phyloP scores from a whole-genome alignment of 441 rosid species.

The Macaranga tanarius region DNA sequence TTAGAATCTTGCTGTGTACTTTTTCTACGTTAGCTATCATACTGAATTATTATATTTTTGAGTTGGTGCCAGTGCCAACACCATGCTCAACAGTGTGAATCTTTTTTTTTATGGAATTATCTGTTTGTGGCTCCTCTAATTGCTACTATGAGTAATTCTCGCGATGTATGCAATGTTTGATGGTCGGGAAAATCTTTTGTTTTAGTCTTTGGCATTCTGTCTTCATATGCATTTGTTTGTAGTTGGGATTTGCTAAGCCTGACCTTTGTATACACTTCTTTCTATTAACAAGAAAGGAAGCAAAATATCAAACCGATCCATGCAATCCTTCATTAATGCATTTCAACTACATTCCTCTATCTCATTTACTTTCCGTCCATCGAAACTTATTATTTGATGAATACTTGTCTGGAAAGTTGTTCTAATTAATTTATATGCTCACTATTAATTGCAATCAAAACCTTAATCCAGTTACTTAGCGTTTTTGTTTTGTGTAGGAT shows the following conservation, averaged over 20 bases:
- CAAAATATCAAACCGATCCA: not conserved
- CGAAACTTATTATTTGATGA: not conserved
- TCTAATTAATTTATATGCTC: not conserved
- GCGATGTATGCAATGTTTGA: not conserved
- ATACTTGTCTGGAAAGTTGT: not conserved
- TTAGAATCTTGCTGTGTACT: not conserved
- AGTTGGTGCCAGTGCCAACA: not conserved
- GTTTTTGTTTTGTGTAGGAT: not conserved
- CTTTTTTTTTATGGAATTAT: not conserved
- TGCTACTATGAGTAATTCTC: not conserved
- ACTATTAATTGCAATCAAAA: not conserved
- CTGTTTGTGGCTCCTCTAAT: not conserved
- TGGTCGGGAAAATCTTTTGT: slow-evolving; percentile 4
- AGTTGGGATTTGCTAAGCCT: slow-evolving; percentile 12
- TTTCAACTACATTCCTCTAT: not conserved
- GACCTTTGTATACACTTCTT: not conserved
- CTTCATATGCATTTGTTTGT: slow-evolving; percentile 3
- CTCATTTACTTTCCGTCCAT: not conserved
- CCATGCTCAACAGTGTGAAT: not conserved
- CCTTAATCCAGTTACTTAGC: not conserved
- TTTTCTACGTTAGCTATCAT: not conserved
- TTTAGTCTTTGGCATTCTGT: not conserved
- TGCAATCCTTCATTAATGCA: not conserved
- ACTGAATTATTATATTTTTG: not conserved
- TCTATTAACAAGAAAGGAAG: slow-evolving; percentile 1